Evolutionary conservation across 495 filamentous ascomycete species (phyloP).

Genomic region (Xylaria acuta): DNA sequence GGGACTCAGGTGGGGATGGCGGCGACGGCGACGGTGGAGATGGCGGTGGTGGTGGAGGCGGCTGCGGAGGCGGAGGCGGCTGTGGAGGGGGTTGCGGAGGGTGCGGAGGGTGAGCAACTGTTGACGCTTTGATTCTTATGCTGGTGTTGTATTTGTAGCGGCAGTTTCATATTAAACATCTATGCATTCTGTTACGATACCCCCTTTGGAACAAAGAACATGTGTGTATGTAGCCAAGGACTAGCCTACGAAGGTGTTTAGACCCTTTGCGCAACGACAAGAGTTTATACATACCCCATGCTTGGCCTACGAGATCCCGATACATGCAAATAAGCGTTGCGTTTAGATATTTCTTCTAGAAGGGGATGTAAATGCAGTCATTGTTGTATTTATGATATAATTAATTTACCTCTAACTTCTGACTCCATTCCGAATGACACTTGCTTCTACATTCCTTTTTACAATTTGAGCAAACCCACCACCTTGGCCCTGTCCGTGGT

Average conservation of each 20-base stretch:
- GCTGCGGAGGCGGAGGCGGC: background rate
- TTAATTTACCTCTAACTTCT: background rate
- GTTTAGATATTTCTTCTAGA: background rate
- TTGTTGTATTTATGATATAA: background rate
- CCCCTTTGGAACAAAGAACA: too few relatives aligned
- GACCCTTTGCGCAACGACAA: too few relatives aligned
- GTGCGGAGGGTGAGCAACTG: background rate
- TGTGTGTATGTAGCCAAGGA: too few relatives aligned
- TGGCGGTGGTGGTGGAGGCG: background rate
- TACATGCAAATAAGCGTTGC: background rate
- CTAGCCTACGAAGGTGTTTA: too few relatives aligned
- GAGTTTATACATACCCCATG: too few relatives aligned
- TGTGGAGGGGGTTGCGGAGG: background rate
- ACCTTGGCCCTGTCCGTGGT: background rate
- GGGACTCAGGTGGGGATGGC: background rate
- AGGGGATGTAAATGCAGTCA: background rate
- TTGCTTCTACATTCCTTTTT: background rate
- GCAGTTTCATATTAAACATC: background rate
- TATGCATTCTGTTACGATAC: too few relatives aligned
- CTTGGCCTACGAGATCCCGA: too few relatives aligned
- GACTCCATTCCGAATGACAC: constrained; percentile 6
- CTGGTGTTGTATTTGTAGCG: background rate
- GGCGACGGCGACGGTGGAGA: background rate
- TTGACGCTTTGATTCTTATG: background rate
- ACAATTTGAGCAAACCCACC: constrained; percentile 14